Evolutionary conservation across 2,329 filamentous ascomycete species (phyloP).

Genomic region (Arthrobotrys iridis): DNA sequence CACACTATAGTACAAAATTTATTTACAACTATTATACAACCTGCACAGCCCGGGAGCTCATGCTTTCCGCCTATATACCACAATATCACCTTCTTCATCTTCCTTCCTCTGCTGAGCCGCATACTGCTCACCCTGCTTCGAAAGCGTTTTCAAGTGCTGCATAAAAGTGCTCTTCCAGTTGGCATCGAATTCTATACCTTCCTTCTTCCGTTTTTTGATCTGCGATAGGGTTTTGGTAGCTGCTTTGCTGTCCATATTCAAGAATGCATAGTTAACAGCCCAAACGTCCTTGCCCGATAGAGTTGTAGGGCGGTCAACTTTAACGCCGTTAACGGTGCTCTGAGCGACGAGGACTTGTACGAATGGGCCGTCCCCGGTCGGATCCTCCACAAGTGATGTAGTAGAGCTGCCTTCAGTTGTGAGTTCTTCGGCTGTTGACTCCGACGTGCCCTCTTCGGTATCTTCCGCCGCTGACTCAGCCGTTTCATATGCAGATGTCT

Average conservation of each 20-base stretch:
- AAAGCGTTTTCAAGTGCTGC: slow-evolving; percentile 34
- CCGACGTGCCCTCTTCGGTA: not conserved
- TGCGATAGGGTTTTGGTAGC: slow-evolving; percentile 22
- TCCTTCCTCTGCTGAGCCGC: slow-evolving; percentile 30
- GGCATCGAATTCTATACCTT: slow-evolving; percentile 43
- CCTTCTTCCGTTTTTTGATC: slow-evolving; percentile 46
- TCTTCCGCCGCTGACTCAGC: slow-evolving; percentile 22
- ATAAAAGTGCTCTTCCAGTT: slow-evolving; percentile 36
- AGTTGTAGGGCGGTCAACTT: slow-evolving; percentile 23
- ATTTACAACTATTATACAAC: slow-evolving; percentile 5
- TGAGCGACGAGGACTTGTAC: slow-evolving; percentile 47
- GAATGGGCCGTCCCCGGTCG: not conserved
- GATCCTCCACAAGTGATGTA: not conserved
- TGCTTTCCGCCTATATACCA: slow-evolving; percentile 33
- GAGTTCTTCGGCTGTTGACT: slow-evolving; percentile 3
- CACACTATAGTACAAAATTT: not conserved
- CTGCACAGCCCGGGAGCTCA: slow-evolving; percentile 1
- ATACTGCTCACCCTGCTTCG: slow-evolving; percentile 25
- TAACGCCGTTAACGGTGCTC: slow-evolving; percentile 32
- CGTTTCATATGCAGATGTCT: not conserved
- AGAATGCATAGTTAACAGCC: slow-evolving; percentile 46
- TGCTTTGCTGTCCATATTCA: slow-evolving; percentile 37
- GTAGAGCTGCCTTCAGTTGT: not conserved
- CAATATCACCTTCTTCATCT: slow-evolving; percentile 30
- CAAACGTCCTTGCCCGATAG: slow-evolving; percentile 26